These are phyloP conservation scores for Cicer chorassanicum DNA, from an alignment of 306 rosid genomes.

Conservation along the genomic window DNA sequence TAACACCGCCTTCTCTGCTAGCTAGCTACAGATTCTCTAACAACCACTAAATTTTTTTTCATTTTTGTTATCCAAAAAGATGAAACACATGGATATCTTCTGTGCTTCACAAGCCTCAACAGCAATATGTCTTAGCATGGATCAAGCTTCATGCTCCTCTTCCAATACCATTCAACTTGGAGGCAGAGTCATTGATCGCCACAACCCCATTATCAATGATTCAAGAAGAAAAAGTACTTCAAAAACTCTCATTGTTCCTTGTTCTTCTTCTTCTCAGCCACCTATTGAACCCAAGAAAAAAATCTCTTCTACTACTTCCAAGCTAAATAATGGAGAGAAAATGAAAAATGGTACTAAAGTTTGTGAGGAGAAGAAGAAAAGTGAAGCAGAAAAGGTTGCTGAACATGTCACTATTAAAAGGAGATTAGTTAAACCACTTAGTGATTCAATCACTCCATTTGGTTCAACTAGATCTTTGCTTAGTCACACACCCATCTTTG, in stretches of 20 bases:
- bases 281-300: conserved; percentile 56
- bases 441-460: conserved; percentile 57
- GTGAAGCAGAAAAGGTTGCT: conserved; percentile 12
- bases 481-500: conserved; percentile 50
- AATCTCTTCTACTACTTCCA: conserved; percentile 49
- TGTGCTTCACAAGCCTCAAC: conserved; percentile 90
- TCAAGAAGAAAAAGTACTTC: conserved; percentile 59
- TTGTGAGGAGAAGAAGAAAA: conserved; percentile 49
- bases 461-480: conserved; percentile 82
- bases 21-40: conserved; percentile 51
- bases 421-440: conserved; percentile 54
- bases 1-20: conserved; percentile 30
- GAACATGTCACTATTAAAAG: conserved; percentile 41
- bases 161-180: conserved; percentile 72
- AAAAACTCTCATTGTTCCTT: conserved; percentile 45
- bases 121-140: conserved; percentile 81
- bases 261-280: conserved; percentile 56
- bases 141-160: conserved; percentile 73
- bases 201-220: conserved; percentile 84
- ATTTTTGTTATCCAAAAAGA: conserved; percentile 49
- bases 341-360: conserved; percentile 43
- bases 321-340: conserved; percentile 27
- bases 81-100: conserved; percentile 75
- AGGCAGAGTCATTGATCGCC: conserved; percentile 84
- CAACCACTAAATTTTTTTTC: conserved; percentile 42